Conservation (phyloP, 2,329 filamentous ascomycete species). For the Clarireedia paspali region DNA sequence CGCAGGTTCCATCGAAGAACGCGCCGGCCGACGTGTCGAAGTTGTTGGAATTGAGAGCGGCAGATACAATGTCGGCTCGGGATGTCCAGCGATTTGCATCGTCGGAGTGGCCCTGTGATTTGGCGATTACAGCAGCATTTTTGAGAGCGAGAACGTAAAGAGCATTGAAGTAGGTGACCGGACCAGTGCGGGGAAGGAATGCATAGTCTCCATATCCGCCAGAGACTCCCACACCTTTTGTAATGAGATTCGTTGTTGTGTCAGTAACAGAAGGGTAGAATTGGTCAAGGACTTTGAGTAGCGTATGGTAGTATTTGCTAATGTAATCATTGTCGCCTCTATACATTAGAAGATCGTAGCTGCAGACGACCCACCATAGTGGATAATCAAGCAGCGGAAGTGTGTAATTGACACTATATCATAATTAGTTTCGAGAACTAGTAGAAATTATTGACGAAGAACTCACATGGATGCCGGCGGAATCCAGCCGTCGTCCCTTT, state of each 20-base stretch:
- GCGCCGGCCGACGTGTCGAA: slow-evolving; percentile 38
- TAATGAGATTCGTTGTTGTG: slow-evolving; percentile 32
- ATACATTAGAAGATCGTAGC: slow-evolving; percentile 42
- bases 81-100: slow-evolving; percentile 35
- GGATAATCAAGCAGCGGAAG: slow-evolving; percentile 45
- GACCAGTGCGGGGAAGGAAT: slow-evolving; percentile 39
- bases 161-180: slow-evolving; percentile 46
- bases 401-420: slow-evolving; percentile 35
- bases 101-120: slow-evolving; percentile 21
- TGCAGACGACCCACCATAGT: slow-evolving; percentile 44
- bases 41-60: slow-evolving; percentile 30
- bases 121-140: slow-evolving; percentile 37
- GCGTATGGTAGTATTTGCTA: slow-evolving; percentile 33
- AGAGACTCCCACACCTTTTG: slow-evolving; percentile 32
- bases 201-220: slow-evolving; percentile 43
- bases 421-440: not conserved
- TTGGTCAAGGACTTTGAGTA: slow-evolving; percentile 36
- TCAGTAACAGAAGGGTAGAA: slow-evolving; percentile 40
- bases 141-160: slow-evolving; percentile 40
- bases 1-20: slow-evolving; percentile 37
- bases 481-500: slow-evolving; percentile 45
- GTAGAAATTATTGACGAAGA: too few species aligned
- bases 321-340: slow-evolving; percentile 39
- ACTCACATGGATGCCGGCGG: slow-evolving; percentile 44
- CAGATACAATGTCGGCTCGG: slow-evolving; percentile 31